A percentile compares a stretch with the other conserved stretches of the same genome.
These are phyloP conservation scores for Paecilomyces niveus DNA, from an alignment of 2,329 filamentous ascomycete species.

Conservation along the genomic window DNA sequence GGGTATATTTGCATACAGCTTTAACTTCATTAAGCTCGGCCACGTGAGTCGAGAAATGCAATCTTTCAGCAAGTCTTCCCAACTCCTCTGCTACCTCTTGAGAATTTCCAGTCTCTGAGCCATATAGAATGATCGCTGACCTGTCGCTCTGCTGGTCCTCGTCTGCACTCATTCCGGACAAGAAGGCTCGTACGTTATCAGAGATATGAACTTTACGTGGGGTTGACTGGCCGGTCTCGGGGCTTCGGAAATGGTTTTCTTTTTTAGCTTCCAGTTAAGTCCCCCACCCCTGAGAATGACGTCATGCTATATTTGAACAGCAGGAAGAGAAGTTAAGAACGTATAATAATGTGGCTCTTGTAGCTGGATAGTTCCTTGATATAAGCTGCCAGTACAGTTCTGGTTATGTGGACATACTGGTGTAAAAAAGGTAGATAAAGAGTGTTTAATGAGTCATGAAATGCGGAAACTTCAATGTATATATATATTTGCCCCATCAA, in stretches of 20 bases:
- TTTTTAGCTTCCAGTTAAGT: neutral
- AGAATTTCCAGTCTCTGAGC: slow-evolving; percentile 89
- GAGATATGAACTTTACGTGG: neutral
- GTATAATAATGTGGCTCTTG: neutral
- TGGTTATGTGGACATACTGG: neutral
- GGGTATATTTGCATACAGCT: slow-evolving; percentile 48
- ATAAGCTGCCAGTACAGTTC: neutral
- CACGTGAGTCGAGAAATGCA: slow-evolving; percentile 70
- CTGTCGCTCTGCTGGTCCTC: slow-evolving; percentile 16
- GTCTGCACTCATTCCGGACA: slow-evolving; percentile 18
- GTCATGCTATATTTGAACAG: neutral
- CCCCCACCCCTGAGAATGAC: neutral
- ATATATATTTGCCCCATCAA: no score
- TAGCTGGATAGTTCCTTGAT: neutral
- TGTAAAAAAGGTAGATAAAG: no score
- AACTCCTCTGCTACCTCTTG: slow-evolving; percentile 87
- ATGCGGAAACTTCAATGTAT: no score
- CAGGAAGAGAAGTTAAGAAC: neutral
- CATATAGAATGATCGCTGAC: slow-evolving; percentile 71
- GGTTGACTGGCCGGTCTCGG: neutral
- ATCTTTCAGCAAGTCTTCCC: slow-evolving; percentile 63
- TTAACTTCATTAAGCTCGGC: slow-evolving; percentile 70
- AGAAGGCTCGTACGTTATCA: neutral
- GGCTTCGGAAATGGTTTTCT: neutral
- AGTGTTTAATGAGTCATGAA: no score